Evolutionary conservation across 352 stramenopile genomes (phyloP), one percentile per base, ranked within the genome.

Genomic region (Phytopythium helicoides): DNA sequence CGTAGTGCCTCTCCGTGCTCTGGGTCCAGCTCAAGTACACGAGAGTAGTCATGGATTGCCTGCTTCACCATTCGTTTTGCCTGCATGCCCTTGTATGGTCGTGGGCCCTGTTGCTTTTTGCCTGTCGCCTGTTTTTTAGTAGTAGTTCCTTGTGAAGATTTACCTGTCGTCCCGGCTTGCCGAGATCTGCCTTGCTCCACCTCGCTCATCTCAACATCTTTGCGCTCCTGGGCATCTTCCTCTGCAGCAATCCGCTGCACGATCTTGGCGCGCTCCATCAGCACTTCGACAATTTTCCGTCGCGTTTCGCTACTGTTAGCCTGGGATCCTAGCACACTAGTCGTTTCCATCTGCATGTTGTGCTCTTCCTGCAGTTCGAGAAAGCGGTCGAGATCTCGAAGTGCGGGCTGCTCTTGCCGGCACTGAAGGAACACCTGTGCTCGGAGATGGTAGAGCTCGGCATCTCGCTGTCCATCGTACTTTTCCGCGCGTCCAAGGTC

Each of bases 11-110:
- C 73, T 0, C 64, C 53, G 42, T 82, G 76, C 11, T 51, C 63
- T 3, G 66, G 50, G n/a, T 89, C 78, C 22, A 69, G 11, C 15
- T 68, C 54, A 15, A 93, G 38, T 11, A 86, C 64, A 34, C 58
- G 59, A 7, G 73, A 65, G 64, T 86, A 89, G 50, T 93, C 83
- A 31, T 71, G 42, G n/a, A 90, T 50, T 8, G 83, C 80, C n/a
- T 61, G 58, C 35, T 78, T 70, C 19, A 85, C 72, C n/a, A 82
- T 66, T 6, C 57, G 11, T 52, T 56, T 49, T 58, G 73, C 48
- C 45, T 73, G 63, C 63, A 87, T 47, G 9, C 66, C 47, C 37
- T 55, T 38, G 54, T 68, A 66, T 6, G 56, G 47, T 25, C 56
- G 46, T 4, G 41, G 49, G 12, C 38, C 44, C 25, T 41, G 42